phyloP scores from a whole-genome alignment of 306 rosid genomes.

The Acacia confusa region DNA sequence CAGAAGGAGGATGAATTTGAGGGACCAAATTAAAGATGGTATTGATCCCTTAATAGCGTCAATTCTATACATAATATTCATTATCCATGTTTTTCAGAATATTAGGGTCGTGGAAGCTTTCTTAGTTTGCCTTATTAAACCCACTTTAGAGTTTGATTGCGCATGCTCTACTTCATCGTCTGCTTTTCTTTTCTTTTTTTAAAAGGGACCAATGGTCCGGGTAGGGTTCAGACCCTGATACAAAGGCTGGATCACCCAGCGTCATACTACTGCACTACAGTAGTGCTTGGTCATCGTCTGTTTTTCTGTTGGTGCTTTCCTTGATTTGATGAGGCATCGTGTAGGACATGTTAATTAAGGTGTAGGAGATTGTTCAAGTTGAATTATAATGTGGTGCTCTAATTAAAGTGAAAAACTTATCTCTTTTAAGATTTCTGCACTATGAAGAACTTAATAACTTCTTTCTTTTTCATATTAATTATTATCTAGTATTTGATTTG shows the following conservation, averaged over 20 bases:
- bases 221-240: no score
- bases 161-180: neutral
- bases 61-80: neutral
- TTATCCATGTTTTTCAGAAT: neutral
- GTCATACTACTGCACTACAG: no score
- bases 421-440: no score
- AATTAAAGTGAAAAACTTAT: no score
- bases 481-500: no score
- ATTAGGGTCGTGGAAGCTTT: neutral
- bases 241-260: no score
- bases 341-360: neutral
- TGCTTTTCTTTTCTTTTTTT: no score
- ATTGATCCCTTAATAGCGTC: neutral
- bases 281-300: neutral
- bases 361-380: neutral
- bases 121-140: neutral
- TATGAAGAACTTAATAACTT: no score
- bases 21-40: no score
- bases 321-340: neutral
- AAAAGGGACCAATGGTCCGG: no score
- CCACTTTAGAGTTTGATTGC: neutral
- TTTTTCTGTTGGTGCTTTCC: neutral
- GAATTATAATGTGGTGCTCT: neutral
- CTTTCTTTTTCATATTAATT: no score
- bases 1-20: no score